Base-by-base conservation (phyloP, 352 stramenopile genomes). In the Peronosclerospora sorghi region DNA sequence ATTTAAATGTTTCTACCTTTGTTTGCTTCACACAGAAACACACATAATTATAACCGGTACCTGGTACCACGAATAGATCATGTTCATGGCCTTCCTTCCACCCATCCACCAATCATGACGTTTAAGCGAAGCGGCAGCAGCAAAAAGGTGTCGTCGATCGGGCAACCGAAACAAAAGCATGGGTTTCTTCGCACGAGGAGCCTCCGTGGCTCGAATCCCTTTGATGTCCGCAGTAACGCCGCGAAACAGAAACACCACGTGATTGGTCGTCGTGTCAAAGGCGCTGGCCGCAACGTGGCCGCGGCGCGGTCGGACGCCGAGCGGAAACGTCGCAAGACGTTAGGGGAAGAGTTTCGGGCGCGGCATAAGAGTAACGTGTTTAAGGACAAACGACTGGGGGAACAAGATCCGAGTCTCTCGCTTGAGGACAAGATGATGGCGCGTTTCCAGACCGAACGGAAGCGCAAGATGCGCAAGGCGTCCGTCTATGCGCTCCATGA, bases 351-450 rank as follows among this genome's bases (percentile, higher is more conserved):
- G 59, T 95, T 80, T 59, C 55, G 80, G 19, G 41, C 56, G 17
- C 86, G 75, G 30, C 82, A 94, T 60, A 93, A 92, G 56, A 86
- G 76, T 26, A 96, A 96, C 53, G 67, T 74, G 44, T 95, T 96
- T 56, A 64, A 78, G 26, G 86, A 96, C 56, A 68, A 71, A 15
- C 83, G 84, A 3, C 58, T 95, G 10, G 84, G 84, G 20, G 84
- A 93, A 39, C 73, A 91, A 48, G 76, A 89, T 47, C 59, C 78
- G 15, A 73, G 58, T 8, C 68, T 95, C 58, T 93, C 84, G 43
- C 59, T 94, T n/a, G 84, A 95, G 46, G 84, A 95, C 65, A 94
- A 94, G 55, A 94, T 95, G 82, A 89, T 95, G 56, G 66, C 76
- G 18, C 79, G 84, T 35, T 94, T 95, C 62, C 83, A 94, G 59